Evolutionary conservation across 371 early-diverging fungal species (phyloP).

Genomic region (Mucor sp.): DNA sequence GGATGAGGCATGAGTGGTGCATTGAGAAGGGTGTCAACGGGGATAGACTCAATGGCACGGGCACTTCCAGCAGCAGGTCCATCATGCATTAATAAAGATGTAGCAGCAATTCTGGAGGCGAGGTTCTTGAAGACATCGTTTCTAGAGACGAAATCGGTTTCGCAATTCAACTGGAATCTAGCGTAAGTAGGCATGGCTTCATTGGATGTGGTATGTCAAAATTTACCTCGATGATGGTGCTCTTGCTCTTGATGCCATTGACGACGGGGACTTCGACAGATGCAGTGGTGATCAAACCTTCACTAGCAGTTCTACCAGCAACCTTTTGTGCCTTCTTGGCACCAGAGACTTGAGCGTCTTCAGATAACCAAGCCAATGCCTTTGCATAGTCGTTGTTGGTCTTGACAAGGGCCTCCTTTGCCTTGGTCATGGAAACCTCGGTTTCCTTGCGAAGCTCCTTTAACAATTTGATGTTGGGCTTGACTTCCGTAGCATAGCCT

Average conservation of each 20-base stretch:
- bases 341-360: slow-evolving; percentile 71
- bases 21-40: slow-evolving; percentile 42
- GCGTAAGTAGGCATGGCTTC: neutral
- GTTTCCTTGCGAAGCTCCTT: slow-evolving; percentile 81
- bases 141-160: slow-evolving; percentile 94
- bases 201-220: no score
- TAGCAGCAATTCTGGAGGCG: slow-evolving; percentile 71
- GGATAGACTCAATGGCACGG: slow-evolving; percentile 44
- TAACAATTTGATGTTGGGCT: slow-evolving; percentile 73
- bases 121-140: slow-evolving; percentile 80
- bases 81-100: slow-evolving; percentile 58
- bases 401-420: slow-evolving; percentile 82
- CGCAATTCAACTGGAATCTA: slow-evolving; percentile 75
- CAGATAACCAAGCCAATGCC: slow-evolving; percentile 84
- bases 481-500: slow-evolving; percentile 38
- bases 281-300: slow-evolving; percentile 72
- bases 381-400: slow-evolving; percentile 73
- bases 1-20: slow-evolving; percentile 66
- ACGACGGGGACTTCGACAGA: slow-evolving; percentile 41
- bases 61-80: slow-evolving; percentile 16
- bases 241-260: slow-evolving; percentile 40
- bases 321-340: slow-evolving; percentile 70
- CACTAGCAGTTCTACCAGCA: slow-evolving; percentile 50
- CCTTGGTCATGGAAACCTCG: slow-evolving; percentile 83
- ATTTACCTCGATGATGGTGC: slow-evolving; percentile 70